Evolutionary conservation across 2,329 filamentous ascomycete species (phyloP).

Genomic region (Pseudogymnoascus sp.): DNA sequence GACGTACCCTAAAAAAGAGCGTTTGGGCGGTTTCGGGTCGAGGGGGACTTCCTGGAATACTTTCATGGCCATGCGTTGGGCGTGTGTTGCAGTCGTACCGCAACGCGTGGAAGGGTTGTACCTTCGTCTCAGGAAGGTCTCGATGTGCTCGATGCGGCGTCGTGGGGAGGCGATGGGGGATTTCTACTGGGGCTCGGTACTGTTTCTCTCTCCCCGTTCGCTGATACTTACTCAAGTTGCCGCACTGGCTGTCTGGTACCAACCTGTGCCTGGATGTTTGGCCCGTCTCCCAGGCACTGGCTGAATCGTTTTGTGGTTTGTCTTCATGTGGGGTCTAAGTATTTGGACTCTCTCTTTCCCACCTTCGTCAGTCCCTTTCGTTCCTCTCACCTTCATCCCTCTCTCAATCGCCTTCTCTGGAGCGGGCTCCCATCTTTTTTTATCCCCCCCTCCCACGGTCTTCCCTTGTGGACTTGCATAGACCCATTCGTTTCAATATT

Average conservation of each 20-base stretch:
- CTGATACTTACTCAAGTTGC: not conserved
- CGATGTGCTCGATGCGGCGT: not conserved
- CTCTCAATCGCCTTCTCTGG: constrained; percentile 2
- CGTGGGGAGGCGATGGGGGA: not conserved
- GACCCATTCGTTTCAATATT: constrained; percentile 1
- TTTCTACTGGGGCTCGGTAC: not conserved
- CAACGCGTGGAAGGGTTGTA: constrained; percentile 6
- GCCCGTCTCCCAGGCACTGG: not conserved
- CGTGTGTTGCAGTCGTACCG: not conserved
- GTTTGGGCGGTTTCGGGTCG: not conserved
- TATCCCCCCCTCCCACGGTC: not conserved
- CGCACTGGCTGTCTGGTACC: not conserved
- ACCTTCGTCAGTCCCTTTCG: not conserved
- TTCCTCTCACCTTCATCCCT: not conserved
- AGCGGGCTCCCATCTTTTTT: constrained; percentile 1
- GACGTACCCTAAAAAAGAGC: not conserved
- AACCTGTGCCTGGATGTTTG: not conserved
- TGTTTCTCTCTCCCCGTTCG: not conserved
- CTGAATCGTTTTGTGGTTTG: not conserved
- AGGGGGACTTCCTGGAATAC: not conserved
- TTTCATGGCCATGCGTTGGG: not conserved
- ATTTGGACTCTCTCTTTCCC: constrained; percentile 4
- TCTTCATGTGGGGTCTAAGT: constrained; percentile 1
- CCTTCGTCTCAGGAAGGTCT: constrained; percentile 1
- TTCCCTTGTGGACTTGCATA: not conserved